Percentiles rank a stretch among this genome's conserved stretches.
phyloP scores from a whole-genome alignment of 768 basidiomycete species.

The Mycena albidolilacea region DNA sequence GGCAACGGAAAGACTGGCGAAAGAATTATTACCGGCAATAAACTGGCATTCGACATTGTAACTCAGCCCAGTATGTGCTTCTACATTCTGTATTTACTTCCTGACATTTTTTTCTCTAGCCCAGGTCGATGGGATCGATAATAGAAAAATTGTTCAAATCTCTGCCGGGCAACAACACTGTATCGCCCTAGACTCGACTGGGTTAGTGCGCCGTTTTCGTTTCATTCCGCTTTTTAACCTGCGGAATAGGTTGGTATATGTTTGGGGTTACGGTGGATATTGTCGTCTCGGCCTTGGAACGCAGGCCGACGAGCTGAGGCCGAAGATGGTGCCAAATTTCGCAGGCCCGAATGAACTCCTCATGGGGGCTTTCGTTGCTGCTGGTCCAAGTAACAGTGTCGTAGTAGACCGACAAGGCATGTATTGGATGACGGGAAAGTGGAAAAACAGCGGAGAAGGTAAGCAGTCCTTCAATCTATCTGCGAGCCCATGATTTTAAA shows the following conservation, averaged over 20 bases:
- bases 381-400: constrained; percentile 89
- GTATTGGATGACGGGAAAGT: constrained; percentile 93
- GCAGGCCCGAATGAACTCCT: constrained; percentile 77
- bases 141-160: constrained; percentile 85
- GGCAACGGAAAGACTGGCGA: constrained; percentile 97
- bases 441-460: constrained; percentile 97
- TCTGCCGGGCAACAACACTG: constrained; percentile 91
- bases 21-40: constrained; percentile 88
- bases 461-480: constrained; percentile 12
- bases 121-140: constrained; percentile 81
- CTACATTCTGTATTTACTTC: constrained; percentile 12
- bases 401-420: constrained; percentile 89
- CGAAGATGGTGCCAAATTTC: constrained; percentile 90
- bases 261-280: constrained; percentile 94
- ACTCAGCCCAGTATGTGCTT: constrained; percentile 69
- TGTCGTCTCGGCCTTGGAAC: constrained; percentile 92
- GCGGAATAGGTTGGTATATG: constrained; percentile 75
- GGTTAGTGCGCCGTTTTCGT: constrained; percentile 59
- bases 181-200: constrained; percentile 83
- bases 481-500: background rate
- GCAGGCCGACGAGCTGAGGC: constrained; percentile 85
- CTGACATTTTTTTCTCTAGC: constrained; percentile 56
- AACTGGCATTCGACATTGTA: constrained; percentile 86
- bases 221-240: background rate
- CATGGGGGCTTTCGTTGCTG: constrained; percentile 75